Percentiles rank a stretch among this genome's conserved stretches.
Conservation (phyloP, 179 eudicot genomes). For the Dionaea muscipula region DNA sequence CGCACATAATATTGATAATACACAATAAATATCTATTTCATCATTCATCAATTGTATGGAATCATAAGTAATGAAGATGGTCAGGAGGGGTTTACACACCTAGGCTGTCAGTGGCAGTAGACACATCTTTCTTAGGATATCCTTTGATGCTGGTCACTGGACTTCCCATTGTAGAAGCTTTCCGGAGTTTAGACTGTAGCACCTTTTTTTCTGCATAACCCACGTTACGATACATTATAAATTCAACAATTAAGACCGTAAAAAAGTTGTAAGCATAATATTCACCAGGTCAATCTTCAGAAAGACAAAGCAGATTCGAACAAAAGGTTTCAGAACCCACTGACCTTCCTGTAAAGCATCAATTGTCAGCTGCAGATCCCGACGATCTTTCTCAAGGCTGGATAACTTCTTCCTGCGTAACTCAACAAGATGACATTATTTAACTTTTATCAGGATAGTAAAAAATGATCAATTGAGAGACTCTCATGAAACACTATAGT, state of each 20-base stretch:
- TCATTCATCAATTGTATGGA: too few relatives aligned
- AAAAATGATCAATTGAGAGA: neutral
- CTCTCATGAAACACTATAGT: neutral
- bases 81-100: slow-evolving; percentile 34
- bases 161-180: slow-evolving; percentile 50
- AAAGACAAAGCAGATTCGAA: too few relatives aligned
- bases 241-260: too few relatives aligned
- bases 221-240: too few relatives aligned
- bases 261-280: too few relatives aligned
- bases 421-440: slow-evolving; percentile 1
- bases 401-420: slow-evolving; percentile 65
- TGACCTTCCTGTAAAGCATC: slow-evolving; percentile 88
- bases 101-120: slow-evolving; percentile 82
- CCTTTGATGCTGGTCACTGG: slow-evolving; percentile 28
- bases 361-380: slow-evolving; percentile 70
- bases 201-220: slow-evolving; percentile 73
- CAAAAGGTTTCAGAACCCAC: neutral
- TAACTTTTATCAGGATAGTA: neutral
- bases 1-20: too few relatives aligned
- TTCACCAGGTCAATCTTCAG: too few relatives aligned
- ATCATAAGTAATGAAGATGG: neutral
- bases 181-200: slow-evolving; percentile 64
- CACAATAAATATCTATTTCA: too few relatives aligned
- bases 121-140: slow-evolving; percentile 42
- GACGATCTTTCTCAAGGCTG: slow-evolving; percentile 79